Evolutionary conservation across 2,329 filamentous ascomycete species (phyloP).

Genomic region (Diaporthe sp.): DNA sequence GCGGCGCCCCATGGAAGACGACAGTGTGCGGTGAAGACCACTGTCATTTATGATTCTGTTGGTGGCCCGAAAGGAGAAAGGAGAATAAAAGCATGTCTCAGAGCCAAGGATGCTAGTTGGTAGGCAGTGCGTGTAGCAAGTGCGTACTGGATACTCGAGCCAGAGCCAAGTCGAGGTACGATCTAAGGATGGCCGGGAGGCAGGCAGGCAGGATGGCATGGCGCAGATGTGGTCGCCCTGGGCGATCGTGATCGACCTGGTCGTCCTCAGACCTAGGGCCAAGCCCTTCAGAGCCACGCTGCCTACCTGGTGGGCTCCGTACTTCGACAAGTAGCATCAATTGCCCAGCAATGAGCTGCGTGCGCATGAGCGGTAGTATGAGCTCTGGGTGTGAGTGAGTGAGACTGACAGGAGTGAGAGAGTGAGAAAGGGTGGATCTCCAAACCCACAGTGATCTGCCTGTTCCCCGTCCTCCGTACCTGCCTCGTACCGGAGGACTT

Average conservation of each 20-base stretch:
- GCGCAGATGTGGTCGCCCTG: not conserved
- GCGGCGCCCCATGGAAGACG: not conserved
- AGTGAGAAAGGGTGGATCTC: not conserved
- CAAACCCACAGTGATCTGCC: slow-evolving; percentile 4
- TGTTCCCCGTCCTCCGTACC: not conserved
- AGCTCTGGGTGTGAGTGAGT: not conserved
- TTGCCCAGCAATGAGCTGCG: not conserved
- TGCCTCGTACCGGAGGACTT: slow-evolving; percentile 1
- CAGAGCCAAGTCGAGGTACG: not conserved
- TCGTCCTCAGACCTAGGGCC: slow-evolving; percentile 6
- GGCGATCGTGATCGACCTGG: slow-evolving; percentile 18
- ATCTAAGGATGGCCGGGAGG: not conserved
- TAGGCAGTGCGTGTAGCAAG: not conserved
- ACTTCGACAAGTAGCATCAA: not conserved
- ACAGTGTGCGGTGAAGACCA: not conserved
- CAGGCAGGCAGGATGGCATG: not conserved
- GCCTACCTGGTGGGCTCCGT: not conserved
- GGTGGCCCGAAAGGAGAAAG: slow-evolving; percentile 19
- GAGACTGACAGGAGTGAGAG: not conserved
- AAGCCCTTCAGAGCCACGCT: slow-evolving; percentile 1
- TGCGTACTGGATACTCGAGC: not conserved
- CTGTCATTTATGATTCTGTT: slow-evolving; percentile 19
- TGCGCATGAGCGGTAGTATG: not conserved
- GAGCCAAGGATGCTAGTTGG: slow-evolving; percentile 15
- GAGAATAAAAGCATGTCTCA: slow-evolving; percentile 34